Percentiles rank a stretch among this genome's conserved stretches.
Evolutionary conservation across 768 basidiomycete species (phyloP).

Genomic region (Boletus rex-veris): DNA sequence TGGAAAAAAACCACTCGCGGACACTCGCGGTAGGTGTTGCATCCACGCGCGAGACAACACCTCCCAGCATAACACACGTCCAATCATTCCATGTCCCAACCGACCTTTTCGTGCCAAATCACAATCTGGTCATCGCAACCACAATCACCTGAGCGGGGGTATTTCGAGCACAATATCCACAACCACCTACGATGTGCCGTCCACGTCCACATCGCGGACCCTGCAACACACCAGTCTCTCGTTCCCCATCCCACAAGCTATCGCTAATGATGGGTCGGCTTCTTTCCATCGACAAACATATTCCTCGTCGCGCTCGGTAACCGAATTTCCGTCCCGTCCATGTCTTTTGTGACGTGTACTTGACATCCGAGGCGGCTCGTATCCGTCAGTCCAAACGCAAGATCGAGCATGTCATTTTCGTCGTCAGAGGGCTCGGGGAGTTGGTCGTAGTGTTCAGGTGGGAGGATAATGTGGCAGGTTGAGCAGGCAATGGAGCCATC

Average conservation of each 20-base stretch:
- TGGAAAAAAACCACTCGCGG: no score
- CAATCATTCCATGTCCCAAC: no score
- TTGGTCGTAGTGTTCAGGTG: slow-evolving; percentile 66
- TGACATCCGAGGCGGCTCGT: slow-evolving; percentile 83
- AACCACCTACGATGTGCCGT: slow-evolving; percentile 11
- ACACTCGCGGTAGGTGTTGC: no score
- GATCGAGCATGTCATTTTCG: slow-evolving; percentile 98
- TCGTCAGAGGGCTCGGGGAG: slow-evolving; percentile 95
- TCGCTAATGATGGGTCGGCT: slow-evolving; percentile 46
- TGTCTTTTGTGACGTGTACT: slow-evolving; percentile 69
- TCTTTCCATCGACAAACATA: slow-evolving; percentile 91
- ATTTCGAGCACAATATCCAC: slow-evolving; percentile 16
- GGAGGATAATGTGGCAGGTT: slow-evolving; percentile 86
- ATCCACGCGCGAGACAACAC: no score
- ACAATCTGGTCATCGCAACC: not conserved
- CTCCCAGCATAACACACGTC: no score
- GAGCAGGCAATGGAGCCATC: slow-evolving; percentile 97
- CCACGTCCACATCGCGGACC: not conserved
- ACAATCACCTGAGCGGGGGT: slow-evolving; percentile 8
- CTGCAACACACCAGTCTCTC: not conserved
- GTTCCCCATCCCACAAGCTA: not conserved
- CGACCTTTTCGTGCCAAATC: not conserved
- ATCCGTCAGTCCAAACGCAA: slow-evolving; percentile 95
- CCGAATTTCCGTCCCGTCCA: slow-evolving; percentile 83
- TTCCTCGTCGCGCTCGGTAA: slow-evolving; percentile 92